Percentiles rank a stretch among this genome's conserved stretches.
phyloP scores from a whole-genome alignment of 2,329 filamentous ascomycete genomes.

The Arthrobotrys sinensis region DNA sequence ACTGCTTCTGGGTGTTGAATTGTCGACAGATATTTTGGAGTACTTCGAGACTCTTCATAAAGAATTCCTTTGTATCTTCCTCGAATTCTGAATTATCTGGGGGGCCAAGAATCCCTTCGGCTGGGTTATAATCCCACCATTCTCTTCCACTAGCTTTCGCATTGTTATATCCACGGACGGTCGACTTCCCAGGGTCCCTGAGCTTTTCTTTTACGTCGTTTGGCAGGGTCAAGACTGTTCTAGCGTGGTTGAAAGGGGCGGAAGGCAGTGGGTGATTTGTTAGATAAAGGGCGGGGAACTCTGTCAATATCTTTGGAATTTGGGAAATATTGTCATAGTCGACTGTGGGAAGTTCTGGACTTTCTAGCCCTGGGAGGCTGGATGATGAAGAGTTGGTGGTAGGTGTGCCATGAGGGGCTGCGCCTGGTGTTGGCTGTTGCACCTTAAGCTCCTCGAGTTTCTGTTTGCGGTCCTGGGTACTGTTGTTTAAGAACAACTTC shows the following conservation, averaged over 20 bases:
- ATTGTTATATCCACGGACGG: conserved; percentile 35
- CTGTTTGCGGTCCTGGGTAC: not conserved
- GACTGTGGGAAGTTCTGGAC: conserved; percentile 17
- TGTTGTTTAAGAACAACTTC: not conserved
- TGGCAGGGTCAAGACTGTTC: conserved; percentile 17
- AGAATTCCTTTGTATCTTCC: conserved; percentile 22
- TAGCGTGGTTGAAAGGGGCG: conserved; percentile 26
- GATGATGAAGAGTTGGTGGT: not conserved
- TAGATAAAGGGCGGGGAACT: conserved; percentile 40
- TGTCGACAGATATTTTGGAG: conserved; percentile 31
- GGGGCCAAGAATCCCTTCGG: conserved; percentile 2
- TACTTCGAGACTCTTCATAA: not conserved
- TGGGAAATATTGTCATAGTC: conserved; percentile 28
- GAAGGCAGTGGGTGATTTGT: conserved; percentile 14
- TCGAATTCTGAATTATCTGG: conserved; percentile 25
- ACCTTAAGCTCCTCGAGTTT: not conserved
- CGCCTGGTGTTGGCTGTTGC: not conserved
- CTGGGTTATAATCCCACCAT: conserved; percentile 56
- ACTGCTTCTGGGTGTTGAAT: conserved; percentile 19
- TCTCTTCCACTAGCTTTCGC: conserved; percentile 33
- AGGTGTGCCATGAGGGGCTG: not conserved
- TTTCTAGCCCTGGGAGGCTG: not conserved
- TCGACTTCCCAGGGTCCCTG: conserved; percentile 26
- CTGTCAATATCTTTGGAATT: conserved; percentile 25
- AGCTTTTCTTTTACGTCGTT: conserved; percentile 12